Conservation (phyloP, 371 early-diverging fungal species). For the Umbelopsis sp. region DNA sequence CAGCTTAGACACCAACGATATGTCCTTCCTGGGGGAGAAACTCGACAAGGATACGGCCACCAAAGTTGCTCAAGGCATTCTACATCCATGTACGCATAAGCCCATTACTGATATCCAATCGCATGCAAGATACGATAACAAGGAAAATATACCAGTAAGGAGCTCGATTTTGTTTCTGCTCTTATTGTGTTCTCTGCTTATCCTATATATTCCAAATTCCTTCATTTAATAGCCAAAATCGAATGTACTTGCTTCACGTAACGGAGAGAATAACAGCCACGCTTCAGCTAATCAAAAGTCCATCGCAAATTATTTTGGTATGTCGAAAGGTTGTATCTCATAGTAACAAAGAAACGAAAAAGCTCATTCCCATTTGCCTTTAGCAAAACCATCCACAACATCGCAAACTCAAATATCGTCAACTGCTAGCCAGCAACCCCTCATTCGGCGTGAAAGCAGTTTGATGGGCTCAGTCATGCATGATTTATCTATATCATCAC, state of each 20-base stretch:
- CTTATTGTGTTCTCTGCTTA: not conserved
- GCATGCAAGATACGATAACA: not conserved
- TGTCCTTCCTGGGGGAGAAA: constrained; percentile 21
- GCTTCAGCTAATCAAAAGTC: constrained; percentile 1
- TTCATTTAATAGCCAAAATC: not conserved
- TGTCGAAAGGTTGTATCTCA: not conserved
- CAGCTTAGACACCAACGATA: constrained; percentile 19
- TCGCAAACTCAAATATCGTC: not conserved
- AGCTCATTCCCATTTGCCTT: not conserved
- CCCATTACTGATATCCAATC: not conserved
- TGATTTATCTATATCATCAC: constrained; percentile 3
- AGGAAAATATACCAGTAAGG: constrained; percentile 10
- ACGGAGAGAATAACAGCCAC: not conserved
- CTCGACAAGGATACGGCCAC: constrained; percentile 11
- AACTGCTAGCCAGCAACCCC: not conserved
- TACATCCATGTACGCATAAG: not conserved
- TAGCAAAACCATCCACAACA: not conserved
- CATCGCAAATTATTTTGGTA: constrained; percentile 11
- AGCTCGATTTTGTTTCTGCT: not conserved
- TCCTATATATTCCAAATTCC: not conserved
- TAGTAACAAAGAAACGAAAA: not conserved
- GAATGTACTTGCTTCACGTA: not conserved
- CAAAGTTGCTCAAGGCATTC: constrained; percentile 1
- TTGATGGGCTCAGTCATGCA: constrained; percentile 11
- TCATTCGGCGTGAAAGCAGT: constrained; percentile 3